Conservation (phyloP, 192 early-diverging fungal genomes). For the Kappamyces sp. region DNA sequence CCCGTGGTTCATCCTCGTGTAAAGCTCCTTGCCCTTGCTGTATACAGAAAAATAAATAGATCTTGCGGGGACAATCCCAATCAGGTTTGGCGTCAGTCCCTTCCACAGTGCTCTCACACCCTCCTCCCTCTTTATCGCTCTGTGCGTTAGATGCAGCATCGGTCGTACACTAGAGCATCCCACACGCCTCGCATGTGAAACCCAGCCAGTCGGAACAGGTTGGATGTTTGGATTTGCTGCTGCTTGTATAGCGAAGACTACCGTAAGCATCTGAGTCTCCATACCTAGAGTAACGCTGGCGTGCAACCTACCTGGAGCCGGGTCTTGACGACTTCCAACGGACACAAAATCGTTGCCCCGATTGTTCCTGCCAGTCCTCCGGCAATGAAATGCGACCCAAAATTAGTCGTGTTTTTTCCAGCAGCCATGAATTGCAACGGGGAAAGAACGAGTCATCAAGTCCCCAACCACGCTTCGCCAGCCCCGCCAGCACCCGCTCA, state of each 20-base stretch:
- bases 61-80: constrained; percentile 91
- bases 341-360: constrained; percentile 83
- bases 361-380: constrained; percentile 64
- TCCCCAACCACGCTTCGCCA: no score
- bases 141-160: constrained; percentile 14
- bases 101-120: constrained; percentile 85
- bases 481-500: no score
- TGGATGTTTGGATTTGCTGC: constrained; percentile 22
- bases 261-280: constrained; percentile 3
- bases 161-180: constrained; percentile 24
- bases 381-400: constrained; percentile 55
- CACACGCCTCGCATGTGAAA: constrained; percentile 27
- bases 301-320: constrained; percentile 68
- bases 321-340: constrained; percentile 92
- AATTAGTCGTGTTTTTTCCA: constrained; percentile 11
- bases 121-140: constrained; percentile 63
- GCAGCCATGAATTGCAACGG: no score
- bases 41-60: constrained; percentile 93
- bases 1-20: constrained; percentile 68
- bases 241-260: constrained; percentile 24
- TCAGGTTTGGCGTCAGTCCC: constrained; percentile 88
- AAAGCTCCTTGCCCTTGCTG: constrained; percentile 77
- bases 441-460: no score
- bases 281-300: constrained; percentile 4
- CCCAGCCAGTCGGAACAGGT: constrained; percentile 19